phyloP scores from a whole-genome alignment of 2,329 filamentous ascomycete genomes.

The Ophiostoma sp. region DNA sequence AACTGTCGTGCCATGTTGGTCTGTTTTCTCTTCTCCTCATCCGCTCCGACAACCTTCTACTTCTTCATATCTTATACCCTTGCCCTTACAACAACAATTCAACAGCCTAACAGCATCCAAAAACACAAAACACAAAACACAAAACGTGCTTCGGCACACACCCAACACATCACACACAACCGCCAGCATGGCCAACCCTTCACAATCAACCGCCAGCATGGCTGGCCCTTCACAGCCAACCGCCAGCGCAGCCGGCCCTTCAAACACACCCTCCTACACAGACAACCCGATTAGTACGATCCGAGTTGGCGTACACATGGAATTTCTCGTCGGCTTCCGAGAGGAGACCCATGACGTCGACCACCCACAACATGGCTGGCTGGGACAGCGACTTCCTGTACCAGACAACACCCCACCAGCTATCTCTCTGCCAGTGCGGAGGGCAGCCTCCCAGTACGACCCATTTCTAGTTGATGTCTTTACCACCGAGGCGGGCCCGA shows the following conservation, averaged over 20 bases:
- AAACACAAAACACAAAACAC: neutral
- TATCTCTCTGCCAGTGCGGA: neutral
- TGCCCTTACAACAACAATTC: too few species aligned
- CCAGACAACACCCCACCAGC: neutral
- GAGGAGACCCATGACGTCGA: neutral
- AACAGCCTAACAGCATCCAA: neutral
- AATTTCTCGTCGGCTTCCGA: neutral
- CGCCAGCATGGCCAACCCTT: too few species aligned
- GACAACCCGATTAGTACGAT: too few species aligned
- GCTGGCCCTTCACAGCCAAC: too few species aligned
- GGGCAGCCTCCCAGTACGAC: neutral
- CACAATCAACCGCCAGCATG: too few species aligned
- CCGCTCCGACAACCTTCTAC: neutral
- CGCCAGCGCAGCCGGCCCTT: too few species aligned
- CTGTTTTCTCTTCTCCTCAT: neutral
- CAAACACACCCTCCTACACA: too few species aligned
- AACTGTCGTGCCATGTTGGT: neutral
- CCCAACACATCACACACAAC: too few species aligned
- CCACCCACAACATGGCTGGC: neutral
- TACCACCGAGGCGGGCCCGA: neutral
- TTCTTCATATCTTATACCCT: neutral
- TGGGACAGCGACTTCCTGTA: neutral
- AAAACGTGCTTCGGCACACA: neutral
- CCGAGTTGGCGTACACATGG: neutral
- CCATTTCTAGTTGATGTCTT: neutral